A percentile compares a stretch with the other conserved stretches of the same genome.
Conservation (phyloP, 176 grass and related monocot species). For the Carex scoparia region DNA sequence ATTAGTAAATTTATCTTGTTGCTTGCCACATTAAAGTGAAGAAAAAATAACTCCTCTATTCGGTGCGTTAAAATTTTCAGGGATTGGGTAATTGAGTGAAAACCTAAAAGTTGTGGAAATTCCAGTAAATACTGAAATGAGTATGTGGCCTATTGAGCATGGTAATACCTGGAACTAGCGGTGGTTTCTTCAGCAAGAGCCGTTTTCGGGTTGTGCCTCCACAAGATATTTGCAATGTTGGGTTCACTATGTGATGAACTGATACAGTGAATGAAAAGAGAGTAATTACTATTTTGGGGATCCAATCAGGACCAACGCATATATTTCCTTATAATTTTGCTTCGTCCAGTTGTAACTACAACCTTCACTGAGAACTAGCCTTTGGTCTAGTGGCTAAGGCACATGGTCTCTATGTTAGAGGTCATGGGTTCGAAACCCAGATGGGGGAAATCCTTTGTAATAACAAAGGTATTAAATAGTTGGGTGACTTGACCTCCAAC, state of each 20-base stretch:
- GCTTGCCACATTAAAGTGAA: background rate
- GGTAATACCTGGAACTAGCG: conserved; percentile 77
- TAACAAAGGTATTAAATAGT: no score
- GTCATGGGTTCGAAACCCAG: no score
- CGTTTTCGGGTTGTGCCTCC: conserved; percentile 69
- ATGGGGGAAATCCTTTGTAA: no score
- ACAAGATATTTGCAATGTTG: conserved; percentile 85
- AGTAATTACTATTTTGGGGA: background rate
- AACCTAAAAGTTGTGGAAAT: background rate
- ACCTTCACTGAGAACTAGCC: background rate
- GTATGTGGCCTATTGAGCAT: background rate
- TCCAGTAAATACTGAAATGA: background rate
- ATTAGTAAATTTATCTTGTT: background rate
- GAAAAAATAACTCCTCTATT: background rate
- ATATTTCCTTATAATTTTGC: background rate
- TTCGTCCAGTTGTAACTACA: conserved; percentile 14
- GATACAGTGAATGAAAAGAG: conserved; percentile 32
- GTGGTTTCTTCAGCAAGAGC: conserved; percentile 62
- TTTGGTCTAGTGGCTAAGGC: no score
- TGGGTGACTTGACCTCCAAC: no score
- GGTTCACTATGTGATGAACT: conserved; percentile 97
- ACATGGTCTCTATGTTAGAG: no score
- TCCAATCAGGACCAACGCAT: background rate
- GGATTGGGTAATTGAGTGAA: background rate
- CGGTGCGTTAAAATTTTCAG: background rate